phyloP scores from a whole-genome alignment of 2,329 filamentous ascomycete genomes.

The Orbilia brochopaga region DNA sequence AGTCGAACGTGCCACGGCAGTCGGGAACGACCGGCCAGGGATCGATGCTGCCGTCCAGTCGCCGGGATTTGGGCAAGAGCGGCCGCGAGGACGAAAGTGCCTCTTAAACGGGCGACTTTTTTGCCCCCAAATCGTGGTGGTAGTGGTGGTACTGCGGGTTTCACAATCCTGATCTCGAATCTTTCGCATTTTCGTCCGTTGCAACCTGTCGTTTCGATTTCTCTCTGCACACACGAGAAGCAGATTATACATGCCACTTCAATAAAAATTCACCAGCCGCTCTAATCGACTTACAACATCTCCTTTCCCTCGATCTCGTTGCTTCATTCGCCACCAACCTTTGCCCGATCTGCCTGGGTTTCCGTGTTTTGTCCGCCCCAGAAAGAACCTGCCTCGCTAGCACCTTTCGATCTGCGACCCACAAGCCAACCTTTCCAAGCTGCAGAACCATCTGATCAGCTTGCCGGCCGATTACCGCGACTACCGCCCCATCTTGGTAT shows the following conservation, averaged over 20 bases:
- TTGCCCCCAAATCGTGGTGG: background rate
- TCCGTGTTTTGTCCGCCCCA: no score
- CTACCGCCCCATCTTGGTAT: background rate
- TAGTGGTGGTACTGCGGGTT: background rate
- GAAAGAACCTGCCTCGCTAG: no score
- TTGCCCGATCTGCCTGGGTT: no score
- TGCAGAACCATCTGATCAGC: background rate
- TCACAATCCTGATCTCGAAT: background rate
- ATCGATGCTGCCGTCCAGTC: background rate
- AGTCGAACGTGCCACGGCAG: constrained; percentile 1
- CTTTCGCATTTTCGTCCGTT: background rate
- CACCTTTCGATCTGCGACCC: background rate
- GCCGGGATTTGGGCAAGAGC: background rate
- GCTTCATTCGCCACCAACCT: no score
- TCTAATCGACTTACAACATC: no score
- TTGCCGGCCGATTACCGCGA: background rate
- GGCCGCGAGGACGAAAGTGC: background rate
- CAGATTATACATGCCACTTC: no score
- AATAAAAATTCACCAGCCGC: no score
- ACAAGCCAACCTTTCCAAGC: background rate
- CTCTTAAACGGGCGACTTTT: background rate
- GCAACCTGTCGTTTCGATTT: background rate
- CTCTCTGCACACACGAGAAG: no score
- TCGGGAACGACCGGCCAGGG: background rate
- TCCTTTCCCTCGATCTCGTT: no score